Percentiles rank a stretch among this genome's conserved stretches.
phyloP scores from a whole-genome alignment of 140 eudicot genomes.

The Cichorium intybus region DNA sequence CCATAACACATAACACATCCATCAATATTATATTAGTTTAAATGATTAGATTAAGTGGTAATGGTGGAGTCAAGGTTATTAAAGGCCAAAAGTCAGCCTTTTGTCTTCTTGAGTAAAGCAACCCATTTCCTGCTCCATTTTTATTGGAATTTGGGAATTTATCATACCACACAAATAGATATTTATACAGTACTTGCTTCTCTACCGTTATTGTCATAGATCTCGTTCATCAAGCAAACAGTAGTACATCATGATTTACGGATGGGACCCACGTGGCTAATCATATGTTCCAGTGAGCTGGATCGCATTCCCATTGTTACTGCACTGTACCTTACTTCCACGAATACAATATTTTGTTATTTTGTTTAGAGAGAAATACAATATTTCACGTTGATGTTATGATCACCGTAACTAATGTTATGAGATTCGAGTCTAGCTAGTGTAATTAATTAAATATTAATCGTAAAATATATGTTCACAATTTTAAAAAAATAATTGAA shows the following conservation, averaged over 20 bases:
- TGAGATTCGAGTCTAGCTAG: too few species aligned
- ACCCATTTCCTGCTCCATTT: slow-evolving; percentile 16
- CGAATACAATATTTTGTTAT: not conserved
- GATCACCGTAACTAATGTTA: too few species aligned
- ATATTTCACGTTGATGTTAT: too few species aligned
- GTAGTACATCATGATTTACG: slow-evolving; percentile 2
- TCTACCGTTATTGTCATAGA: slow-evolving; percentile 24
- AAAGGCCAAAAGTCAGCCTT: slow-evolving; percentile 12
- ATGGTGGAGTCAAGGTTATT: slow-evolving; percentile 10
- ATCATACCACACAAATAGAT: not conserved
- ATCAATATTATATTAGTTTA: not conserved
- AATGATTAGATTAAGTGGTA: not conserved
- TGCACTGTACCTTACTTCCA: not conserved
- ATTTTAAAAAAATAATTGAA: too few species aligned
- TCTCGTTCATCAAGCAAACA: slow-evolving; percentile 13
- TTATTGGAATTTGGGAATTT: slow-evolving; percentile 15
- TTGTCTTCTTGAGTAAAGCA: not conserved
- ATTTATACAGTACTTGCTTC: slow-evolving; percentile 20
- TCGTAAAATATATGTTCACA: too few species aligned
- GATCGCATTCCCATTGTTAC: slow-evolving; percentile 25
- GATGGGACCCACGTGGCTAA: slow-evolving; percentile 7
- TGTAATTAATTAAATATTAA: too few species aligned
- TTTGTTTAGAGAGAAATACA: not conserved
- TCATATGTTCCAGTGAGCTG: slow-evolving; percentile 19
- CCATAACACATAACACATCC: not conserved